Percentiles rank a stretch among this genome's conserved stretches.
Evolutionary conservation across 371 early-diverging fungal species (phyloP).

Genomic region (Fennellomyces sp.): DNA sequence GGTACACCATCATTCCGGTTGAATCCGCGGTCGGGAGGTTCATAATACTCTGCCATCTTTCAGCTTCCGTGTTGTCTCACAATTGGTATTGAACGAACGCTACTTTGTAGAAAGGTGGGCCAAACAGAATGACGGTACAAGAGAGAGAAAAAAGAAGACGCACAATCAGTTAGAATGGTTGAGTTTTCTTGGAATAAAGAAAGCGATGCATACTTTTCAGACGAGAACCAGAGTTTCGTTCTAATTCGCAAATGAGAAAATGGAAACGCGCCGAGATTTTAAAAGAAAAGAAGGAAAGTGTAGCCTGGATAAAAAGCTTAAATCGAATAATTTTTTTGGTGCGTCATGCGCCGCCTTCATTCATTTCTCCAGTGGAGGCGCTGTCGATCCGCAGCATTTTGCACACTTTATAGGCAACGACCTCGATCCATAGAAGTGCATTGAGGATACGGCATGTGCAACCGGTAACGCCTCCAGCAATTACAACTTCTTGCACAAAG

Average conservation of each 20-base stretch:
- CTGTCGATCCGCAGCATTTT: no score
- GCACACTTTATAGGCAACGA: no score
- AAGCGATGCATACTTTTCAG: not conserved
- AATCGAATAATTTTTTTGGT: not conserved
- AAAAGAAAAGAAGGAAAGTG: not conserved
- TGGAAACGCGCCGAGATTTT: conserved; percentile 4
- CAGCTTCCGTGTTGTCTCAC: not conserved
- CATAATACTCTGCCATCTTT: not conserved
- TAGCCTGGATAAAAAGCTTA: not conserved
- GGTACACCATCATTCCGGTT: conserved; percentile 1
- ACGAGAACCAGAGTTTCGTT: not conserved
- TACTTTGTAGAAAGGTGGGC: no score
- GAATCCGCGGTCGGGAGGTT: not conserved
- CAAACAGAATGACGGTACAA: not conserved
- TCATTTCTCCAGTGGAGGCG: no score
- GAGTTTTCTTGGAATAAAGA: not conserved
- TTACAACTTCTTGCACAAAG: no score
- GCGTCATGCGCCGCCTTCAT: not conserved
- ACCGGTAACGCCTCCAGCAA: no score
- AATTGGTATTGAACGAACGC: not conserved
- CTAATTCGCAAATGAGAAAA: not conserved
- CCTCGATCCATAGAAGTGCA: no score
- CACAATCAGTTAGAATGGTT: not conserved
- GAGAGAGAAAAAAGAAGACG: not conserved
- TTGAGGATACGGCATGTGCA: no score